Evolutionary conservation across 2,329 filamentous ascomycete species (phyloP).

Genomic region (Colletotrichum costaricense): DNA sequence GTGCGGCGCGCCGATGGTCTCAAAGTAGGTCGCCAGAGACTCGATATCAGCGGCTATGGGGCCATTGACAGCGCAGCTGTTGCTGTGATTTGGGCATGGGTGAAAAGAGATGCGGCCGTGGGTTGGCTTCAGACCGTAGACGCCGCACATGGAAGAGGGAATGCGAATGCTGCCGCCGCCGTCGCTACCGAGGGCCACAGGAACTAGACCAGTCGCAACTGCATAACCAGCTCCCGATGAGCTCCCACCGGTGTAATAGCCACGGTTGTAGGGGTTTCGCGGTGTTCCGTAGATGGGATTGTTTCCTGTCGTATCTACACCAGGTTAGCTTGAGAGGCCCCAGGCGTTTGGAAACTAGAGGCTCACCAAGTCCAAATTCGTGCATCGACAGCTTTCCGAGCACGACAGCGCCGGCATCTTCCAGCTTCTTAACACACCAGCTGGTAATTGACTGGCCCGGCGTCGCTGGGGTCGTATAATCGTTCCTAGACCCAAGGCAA

Average conservation of each 20-base stretch:
- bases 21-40: slow-evolving; percentile 74
- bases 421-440: slow-evolving; percentile 77
- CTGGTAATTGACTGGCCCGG: slow-evolving; percentile 60
- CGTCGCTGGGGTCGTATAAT: slow-evolving; percentile 63
- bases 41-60: slow-evolving; percentile 75
- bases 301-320: slow-evolving; percentile 77
- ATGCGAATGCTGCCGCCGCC: slow-evolving; percentile 81
- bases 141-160: slow-evolving; percentile 76
- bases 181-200: slow-evolving; percentile 78
- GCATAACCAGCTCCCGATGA: slow-evolving; percentile 80
- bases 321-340: not conserved
- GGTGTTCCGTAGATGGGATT: slow-evolving; percentile 81
- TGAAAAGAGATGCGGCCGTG: slow-evolving; percentile 73
- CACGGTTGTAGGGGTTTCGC: slow-evolving; percentile 77
- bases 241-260: slow-evolving; percentile 82
- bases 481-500: slow-evolving; percentile 70
- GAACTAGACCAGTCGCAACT: slow-evolving; percentile 76
- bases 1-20: slow-evolving; percentile 73
- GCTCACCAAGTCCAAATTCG: slow-evolving; percentile 75
- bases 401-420: slow-evolving; percentile 63
- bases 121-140: slow-evolving; percentile 80
- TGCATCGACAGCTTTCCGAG: slow-evolving; percentile 75
- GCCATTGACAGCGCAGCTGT: slow-evolving; percentile 73
- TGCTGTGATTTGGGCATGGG: slow-evolving; percentile 68
- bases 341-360: not conserved